Base-by-base conservation (phyloP, 2,329 filamentous ascomycete genomes). In the Penicillium digitatum region DNA sequence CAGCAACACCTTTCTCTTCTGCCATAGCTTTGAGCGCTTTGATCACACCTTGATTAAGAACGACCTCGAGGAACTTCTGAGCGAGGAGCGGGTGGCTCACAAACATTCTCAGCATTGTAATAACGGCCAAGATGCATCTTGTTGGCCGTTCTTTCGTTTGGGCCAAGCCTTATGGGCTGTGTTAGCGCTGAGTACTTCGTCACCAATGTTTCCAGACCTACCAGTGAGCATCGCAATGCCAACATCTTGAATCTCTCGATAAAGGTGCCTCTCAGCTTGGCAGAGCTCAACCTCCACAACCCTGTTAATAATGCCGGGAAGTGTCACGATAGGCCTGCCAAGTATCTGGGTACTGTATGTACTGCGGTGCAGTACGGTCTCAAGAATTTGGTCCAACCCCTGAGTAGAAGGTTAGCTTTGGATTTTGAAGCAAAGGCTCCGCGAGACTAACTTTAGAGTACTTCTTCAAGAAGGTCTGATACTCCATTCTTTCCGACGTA, bases 41-140 rank as follows among this genome's bases (percentile, higher is more conserved):
- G 38, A 81, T 74, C 18, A 76, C 70, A 37, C 16, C 4, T 1
- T 64, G 65, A 45, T 77, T 69, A 0, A 83, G 67, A 0, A 81
- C 63, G 20, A 77, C 70, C 29, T 72, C 69, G 32, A 83, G 70
- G 0, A 76, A 69, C 3, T 69, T 68, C 44, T 82, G 76, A 0
- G 79, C 68, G 38, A 81, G 71, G 1, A 84, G 71, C 0, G 78
- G 62, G 50, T 83, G 80, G 0, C 72, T 72, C 3, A 76, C 77
- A 14, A 83, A 70, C 70, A 83, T 81, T 5, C 82, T 74, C 0
- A 84, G 71, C 9, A 76, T 71, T 0, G 80, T 62, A 7, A 82
- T 65, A 74, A 83, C 76, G 3, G 75, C 72, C 31, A 79, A 66
- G 3, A 76, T 73, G 50, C 76, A 75, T 27, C 59, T 66, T 49